These are phyloP conservation scores for Calycina marina DNA, from an alignment of 2,329 filamentous ascomycete species.

Conservation along the genomic window DNA sequence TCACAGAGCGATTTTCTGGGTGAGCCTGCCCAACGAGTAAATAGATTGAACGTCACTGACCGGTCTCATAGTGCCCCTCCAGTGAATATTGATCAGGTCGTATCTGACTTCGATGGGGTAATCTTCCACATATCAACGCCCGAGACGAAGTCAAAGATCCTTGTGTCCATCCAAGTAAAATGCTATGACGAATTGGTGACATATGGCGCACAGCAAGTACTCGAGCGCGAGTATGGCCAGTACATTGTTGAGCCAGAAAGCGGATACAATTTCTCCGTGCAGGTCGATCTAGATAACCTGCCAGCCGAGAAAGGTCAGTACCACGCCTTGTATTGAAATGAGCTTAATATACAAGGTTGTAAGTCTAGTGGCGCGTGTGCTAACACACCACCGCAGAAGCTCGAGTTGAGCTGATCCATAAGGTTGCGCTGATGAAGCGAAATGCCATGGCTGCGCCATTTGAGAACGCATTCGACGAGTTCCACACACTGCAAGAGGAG, in stretches of 20 bases:
- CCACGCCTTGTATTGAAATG: conserved; percentile 2
- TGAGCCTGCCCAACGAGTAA: conserved; percentile 3
- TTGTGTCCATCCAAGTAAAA: conserved; percentile 87
- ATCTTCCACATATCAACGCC: conserved; percentile 98
- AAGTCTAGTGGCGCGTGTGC: too few relatives aligned
- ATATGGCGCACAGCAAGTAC: conserved; percentile 82
- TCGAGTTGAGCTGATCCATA: conserved; percentile 71
- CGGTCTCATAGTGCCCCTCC: conserved; percentile 61
- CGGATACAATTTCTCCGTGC: conserved; percentile 91
- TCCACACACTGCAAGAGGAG: conserved; percentile 72
- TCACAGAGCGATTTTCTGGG: conserved; percentile 71
- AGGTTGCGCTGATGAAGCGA: conserved; percentile 85
- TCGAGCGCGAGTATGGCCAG: conserved; percentile 85
- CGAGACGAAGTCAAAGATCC: conserved; percentile 82
- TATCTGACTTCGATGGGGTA: conserved; percentile 97
- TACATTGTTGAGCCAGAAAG: conserved; percentile 80
- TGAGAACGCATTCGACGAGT: conserved; percentile 90
- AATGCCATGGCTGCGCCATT: conserved; percentile 99
- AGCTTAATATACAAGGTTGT: too few relatives aligned
- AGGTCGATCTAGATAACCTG: conserved; percentile 76
- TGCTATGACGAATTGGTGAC: conserved; percentile 86
- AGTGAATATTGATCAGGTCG: conserved; percentile 87
- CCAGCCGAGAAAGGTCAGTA: conserved; percentile 57
- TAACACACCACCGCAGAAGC: too few relatives aligned
- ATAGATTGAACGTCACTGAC: too few relatives aligned